phyloP scores from a whole-genome alignment of 2,329 filamentous ascomycete species.

The Xylariaceae sp. region DNA sequence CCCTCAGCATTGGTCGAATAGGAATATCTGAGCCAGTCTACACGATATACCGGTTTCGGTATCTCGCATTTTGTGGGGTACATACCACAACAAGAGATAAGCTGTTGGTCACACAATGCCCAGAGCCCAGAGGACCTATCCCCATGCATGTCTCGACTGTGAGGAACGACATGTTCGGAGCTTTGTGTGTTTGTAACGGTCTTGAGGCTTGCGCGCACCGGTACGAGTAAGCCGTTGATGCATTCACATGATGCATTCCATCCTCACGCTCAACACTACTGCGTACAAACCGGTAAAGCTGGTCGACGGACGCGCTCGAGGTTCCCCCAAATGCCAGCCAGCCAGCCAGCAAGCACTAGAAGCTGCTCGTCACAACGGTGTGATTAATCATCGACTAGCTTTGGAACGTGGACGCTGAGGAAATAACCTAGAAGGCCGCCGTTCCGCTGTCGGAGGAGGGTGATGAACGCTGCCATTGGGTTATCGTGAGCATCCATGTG shows the following conservation, averaged over 20 bases:
- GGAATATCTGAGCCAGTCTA: constrained; percentile 10
- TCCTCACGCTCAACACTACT: not conserved
- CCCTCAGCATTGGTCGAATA: constrained; percentile 14
- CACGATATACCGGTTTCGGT: constrained; percentile 19
- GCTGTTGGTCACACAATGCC: constrained; percentile 5
- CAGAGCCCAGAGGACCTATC: not conserved
- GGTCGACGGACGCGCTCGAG: not conserved
- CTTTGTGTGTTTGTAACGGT: not conserved
- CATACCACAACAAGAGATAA: constrained; percentile 11
- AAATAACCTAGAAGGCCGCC: not conserved
- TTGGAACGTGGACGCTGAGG: not conserved
- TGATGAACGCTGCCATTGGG: constrained; percentile 14
- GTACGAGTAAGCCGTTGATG: not conserved
- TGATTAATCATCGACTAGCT: not conserved
- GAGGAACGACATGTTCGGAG: constrained; percentile 9
- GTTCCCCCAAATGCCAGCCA: not conserved
- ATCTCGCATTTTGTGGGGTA: constrained; percentile 21
- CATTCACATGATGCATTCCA: not conserved
- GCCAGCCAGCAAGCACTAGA: not conserved
- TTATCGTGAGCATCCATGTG: constrained; percentile 9
- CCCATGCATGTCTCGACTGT: constrained; percentile 10
- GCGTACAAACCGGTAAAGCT: not conserved
- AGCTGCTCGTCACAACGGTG: not conserved
- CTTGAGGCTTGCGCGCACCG: not conserved
- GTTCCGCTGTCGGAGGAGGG: constrained; percentile 14